Evolutionary conservation across 108 stramenopile species (phyloP).

Genomic region (Nitzschia palea): DNA sequence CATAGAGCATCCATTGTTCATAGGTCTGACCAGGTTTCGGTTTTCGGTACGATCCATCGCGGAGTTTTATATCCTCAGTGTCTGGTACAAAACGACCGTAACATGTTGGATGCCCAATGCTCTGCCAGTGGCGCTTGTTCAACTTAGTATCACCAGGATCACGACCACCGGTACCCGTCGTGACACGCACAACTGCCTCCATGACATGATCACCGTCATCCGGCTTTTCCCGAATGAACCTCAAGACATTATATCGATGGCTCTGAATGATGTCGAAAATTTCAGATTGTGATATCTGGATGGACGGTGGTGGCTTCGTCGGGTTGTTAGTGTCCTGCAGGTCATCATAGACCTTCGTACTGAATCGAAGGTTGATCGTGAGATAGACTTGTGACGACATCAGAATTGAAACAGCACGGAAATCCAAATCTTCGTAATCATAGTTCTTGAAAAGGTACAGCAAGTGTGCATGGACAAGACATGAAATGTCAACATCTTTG

Average conservation of each 20-base stretch:
- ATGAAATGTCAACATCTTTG: slow-evolving; percentile 81
- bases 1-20: slow-evolving; percentile 96
- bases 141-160: slow-evolving; percentile 60
- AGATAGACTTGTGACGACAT: slow-evolving; percentile 96
- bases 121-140: slow-evolving; percentile 91
- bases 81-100: slow-evolving; percentile 97
- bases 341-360: slow-evolving; percentile 87
- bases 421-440: slow-evolving; percentile 88
- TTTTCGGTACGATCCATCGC: slow-evolving; percentile 81
- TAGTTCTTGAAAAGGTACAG: slow-evolving; percentile 97
- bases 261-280: slow-evolving; percentile 92
- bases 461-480: slow-evolving; percentile 95
- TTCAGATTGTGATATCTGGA: slow-evolving; percentile 95
- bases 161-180: slow-evolving; percentile 91
- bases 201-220: slow-evolving; percentile 88
- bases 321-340: slow-evolving; percentile 87
- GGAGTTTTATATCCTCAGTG: slow-evolving; percentile 92
- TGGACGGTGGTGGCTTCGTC: slow-evolving; percentile 84
- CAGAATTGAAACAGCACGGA: slow-evolving; percentile 87
- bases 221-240: slow-evolving; percentile 88
- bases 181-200: slow-evolving; percentile 94
- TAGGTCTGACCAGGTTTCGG: slow-evolving; percentile 85
- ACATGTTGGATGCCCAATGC: slow-evolving; percentile 90
- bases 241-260: slow-evolving; percentile 89
- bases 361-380: slow-evolving; percentile 96